Evolutionary conservation across 768 basidiomycete genomes (phyloP).

Genomic region (Mycena vitilis): DNA sequence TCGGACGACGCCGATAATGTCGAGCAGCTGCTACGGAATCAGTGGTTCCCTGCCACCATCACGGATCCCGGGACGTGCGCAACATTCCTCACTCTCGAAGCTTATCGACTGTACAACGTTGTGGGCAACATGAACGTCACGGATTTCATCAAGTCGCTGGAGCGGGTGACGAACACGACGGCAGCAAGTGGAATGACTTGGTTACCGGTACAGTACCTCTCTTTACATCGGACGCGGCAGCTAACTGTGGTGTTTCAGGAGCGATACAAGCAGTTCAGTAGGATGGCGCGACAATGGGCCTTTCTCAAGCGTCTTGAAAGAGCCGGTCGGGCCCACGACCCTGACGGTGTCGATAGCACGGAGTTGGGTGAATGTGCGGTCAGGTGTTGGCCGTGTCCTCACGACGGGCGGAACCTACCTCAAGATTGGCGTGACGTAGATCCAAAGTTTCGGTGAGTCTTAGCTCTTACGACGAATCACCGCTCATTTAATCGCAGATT

Average conservation of each 20-base stretch:
- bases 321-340: constrained; percentile 17
- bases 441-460: not conserved
- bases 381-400: constrained; percentile 40
- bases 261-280: constrained; percentile 18
- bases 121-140: constrained; percentile 19
- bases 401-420: constrained; percentile 26
- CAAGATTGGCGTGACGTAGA: not conserved
- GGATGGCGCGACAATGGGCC: constrained; percentile 22
- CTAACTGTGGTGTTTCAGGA: no score
- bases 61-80: constrained; percentile 29
- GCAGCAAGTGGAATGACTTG: not conserved
- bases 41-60: constrained; percentile 28
- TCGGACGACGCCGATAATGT: constrained; percentile 4
- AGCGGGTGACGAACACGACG: constrained; percentile 5
- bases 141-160: constrained; percentile 19
- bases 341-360: constrained; percentile 12
- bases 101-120: constrained; percentile 32
- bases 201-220: no score
- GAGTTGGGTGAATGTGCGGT: constrained; percentile 29
- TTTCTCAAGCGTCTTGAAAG: constrained; percentile 12
- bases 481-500: constrained; percentile 25
- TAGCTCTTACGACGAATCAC: no score
- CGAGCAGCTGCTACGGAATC: constrained; percentile 13
- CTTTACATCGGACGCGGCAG: no score
- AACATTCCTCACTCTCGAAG: constrained; percentile 22